Evolutionary conservation across 2,329 filamentous ascomycete genomes (phyloP).

Genomic region (Alternaria solani): DNA sequence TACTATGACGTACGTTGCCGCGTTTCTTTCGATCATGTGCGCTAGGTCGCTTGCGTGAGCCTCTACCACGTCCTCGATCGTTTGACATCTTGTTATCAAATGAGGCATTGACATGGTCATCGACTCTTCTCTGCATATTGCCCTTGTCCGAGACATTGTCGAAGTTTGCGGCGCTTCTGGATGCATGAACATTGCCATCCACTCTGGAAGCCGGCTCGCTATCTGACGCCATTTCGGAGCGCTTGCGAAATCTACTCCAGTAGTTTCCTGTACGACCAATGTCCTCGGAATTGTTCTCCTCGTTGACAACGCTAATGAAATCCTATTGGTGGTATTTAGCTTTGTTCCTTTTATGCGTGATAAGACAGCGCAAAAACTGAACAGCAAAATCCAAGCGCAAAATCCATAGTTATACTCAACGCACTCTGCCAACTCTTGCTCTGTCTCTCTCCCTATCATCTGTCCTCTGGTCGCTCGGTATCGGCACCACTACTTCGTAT

Average conservation of each 20-base stretch:
- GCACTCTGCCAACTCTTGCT: slow-evolving; percentile 34
- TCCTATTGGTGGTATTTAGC: slow-evolving; percentile 9
- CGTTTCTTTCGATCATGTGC: not conserved
- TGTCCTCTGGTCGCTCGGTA: slow-evolving; percentile 37
- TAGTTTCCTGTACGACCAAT: not conserved
- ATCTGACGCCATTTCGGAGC: not conserved
- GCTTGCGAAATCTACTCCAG: not conserved
- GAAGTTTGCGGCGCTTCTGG: not conserved
- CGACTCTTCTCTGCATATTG: not conserved
- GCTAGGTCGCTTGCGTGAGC: not conserved
- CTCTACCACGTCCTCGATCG: not conserved
- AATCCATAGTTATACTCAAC: slow-evolving; percentile 35
- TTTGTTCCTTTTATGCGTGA: not conserved
- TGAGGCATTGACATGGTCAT: not conserved
- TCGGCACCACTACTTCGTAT: slow-evolving; percentile 72
- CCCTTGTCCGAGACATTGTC: not conserved
- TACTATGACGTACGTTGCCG: not conserved
- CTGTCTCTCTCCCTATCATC: slow-evolving; percentile 33
- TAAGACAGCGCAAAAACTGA: not conserved
- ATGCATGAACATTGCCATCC: not conserved
- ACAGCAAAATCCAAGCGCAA: slow-evolving; percentile 17
- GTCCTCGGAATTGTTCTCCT: too few species aligned
- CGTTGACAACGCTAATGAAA: not conserved
- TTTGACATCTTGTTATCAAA: not conserved
- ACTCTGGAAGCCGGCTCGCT: not conserved